These are phyloP conservation scores for Fusarium armeniacum DNA, from an alignment of 2,329 filamentous ascomycete genomes.

Conservation along the genomic window DNA sequence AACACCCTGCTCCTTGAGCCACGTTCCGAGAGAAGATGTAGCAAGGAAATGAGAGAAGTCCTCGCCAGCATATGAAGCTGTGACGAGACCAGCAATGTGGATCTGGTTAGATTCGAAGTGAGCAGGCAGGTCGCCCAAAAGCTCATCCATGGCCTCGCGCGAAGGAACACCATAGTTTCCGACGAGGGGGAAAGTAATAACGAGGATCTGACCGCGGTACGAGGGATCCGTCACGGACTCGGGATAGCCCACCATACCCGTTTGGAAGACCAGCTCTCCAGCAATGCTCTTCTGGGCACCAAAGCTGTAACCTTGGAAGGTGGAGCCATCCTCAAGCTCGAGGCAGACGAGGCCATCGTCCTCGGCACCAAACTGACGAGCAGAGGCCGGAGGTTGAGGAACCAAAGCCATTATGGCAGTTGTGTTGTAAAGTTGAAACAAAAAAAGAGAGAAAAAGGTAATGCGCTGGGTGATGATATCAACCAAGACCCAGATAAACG, in stretches of 20 bases:
- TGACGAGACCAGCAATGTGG: slow-evolving; percentile 91
- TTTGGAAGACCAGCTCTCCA: slow-evolving; percentile 99
- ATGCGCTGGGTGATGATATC: slow-evolving; percentile 30
- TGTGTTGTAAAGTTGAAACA: slow-evolving; percentile 28
- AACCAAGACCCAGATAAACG: slow-evolving; percentile 42
- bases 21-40: slow-evolving; percentile 88
- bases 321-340: slow-evolving; percentile 91
- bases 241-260: slow-evolving; percentile 98
- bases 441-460: slow-evolving; percentile 27
- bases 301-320: slow-evolving; percentile 96
- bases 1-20: slow-evolving; percentile 95
- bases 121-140: slow-evolving; percentile 87
- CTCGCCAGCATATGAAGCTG: slow-evolving; percentile 92
- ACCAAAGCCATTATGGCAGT: slow-evolving; percentile 53
- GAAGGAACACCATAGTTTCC: slow-evolving; percentile 98
- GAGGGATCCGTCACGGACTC: slow-evolving; percentile 92
- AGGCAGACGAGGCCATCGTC: slow-evolving; percentile 81
- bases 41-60: slow-evolving; percentile 96
- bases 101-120: slow-evolving; percentile 95
- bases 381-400: slow-evolving; percentile 69
- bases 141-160: slow-evolving; percentile 84
- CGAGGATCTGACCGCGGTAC: slow-evolving; percentile 92
- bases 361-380: slow-evolving; percentile 66
- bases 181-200: slow-evolving; percentile 94
- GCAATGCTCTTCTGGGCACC: slow-evolving; percentile 94